Base-by-base conservation (phyloP, 495 filamentous ascomycete species). In the Hypoxylon lenormandii region DNA sequence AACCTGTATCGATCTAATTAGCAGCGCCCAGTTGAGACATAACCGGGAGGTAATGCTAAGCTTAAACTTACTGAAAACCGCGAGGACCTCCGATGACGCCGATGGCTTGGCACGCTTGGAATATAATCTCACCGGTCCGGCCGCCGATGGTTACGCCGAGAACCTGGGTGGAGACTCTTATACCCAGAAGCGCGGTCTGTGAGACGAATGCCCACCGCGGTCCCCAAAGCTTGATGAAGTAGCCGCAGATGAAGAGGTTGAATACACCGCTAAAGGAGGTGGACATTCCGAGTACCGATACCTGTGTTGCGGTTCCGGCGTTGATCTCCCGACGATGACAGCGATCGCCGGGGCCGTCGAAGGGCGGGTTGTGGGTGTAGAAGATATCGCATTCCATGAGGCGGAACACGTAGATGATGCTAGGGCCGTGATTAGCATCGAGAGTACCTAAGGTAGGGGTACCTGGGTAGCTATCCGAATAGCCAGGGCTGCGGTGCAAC, bases 321-420 rank as follows among this genome's bases (percentile, higher is more conserved):
- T 84, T 79, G 53, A 88, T 85, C 50, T 81, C 77, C 18, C 78
- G 78, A 19, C 78, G 74, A 28, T 66, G 72, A 61, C 86, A 88
- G 11, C 83, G 80, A 47, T 82, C 78, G 21, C 78, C 71, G 30
- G 66, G 19, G 12, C 77, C 74, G 12, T 66, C 22, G 30, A 63
- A 77, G 5, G 74, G 77, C 28, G 85, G 79, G 36, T 82, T 77
- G 12, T 73, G 77, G 16, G 28, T 40, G 73, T 87, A 88, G 73
- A 83, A 88, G 49, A 81, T 80, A 45, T 87, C 82, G 72, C 86
- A 88, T 56, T 82, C 82, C 85, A 88, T 86, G 16, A 85, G 66
- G 42, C 84, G 80, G 58, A 88, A 86, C 13, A 81, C 84, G 61
- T 87, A 87, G 58, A 87, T 81, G 23, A 88, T 78, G 28, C 82